Percentiles rank a stretch among this genome's conserved stretches.
These are phyloP conservation scores for Agrocybe pediades DNA, from an alignment of 768 basidiomycete genomes.

Conservation along the genomic window DNA sequence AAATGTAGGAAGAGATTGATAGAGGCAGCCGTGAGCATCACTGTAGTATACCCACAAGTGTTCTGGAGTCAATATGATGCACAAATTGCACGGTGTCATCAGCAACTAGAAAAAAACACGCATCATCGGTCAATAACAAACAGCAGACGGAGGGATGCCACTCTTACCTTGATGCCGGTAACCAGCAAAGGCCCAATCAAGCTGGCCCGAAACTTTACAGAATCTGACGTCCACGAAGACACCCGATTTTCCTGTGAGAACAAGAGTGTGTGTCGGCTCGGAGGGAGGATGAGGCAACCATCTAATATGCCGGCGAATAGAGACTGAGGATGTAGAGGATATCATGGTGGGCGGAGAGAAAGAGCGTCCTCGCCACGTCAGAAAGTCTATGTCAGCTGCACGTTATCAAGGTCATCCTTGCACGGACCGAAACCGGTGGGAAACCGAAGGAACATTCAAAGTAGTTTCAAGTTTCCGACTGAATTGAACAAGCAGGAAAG, in stretches of 20 bases:
- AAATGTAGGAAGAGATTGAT: no score
- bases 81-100: slow-evolving; percentile 9
- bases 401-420: no score
- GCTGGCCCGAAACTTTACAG: slow-evolving; percentile 21
- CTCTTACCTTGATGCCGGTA: slow-evolving; percentile 22
- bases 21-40: no score
- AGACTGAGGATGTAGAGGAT: not conserved
- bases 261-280: slow-evolving; percentile 37
- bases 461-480: not conserved
- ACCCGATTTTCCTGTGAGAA: slow-evolving; percentile 31
- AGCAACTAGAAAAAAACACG: not conserved
- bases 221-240: slow-evolving; percentile 39
- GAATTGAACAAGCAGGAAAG: slow-evolving; percentile 16
- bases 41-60: slow-evolving; percentile 3
- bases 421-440: no score
- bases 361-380: not conserved
- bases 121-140: not conserved
- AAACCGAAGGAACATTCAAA: not conserved
- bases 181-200: slow-evolving; percentile 44
- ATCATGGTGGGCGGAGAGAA: not conserved
- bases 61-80: slow-evolving; percentile 16
- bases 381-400: no score
- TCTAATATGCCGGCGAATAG: slow-evolving; percentile 27
- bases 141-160: not conserved
- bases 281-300: slow-evolving; percentile 32